Evolutionary conservation across 2,329 filamentous ascomycete species (phyloP), one percentile per base, ranked within the genome.

Genomic region (Chaetothyriales sp.): DNA sequence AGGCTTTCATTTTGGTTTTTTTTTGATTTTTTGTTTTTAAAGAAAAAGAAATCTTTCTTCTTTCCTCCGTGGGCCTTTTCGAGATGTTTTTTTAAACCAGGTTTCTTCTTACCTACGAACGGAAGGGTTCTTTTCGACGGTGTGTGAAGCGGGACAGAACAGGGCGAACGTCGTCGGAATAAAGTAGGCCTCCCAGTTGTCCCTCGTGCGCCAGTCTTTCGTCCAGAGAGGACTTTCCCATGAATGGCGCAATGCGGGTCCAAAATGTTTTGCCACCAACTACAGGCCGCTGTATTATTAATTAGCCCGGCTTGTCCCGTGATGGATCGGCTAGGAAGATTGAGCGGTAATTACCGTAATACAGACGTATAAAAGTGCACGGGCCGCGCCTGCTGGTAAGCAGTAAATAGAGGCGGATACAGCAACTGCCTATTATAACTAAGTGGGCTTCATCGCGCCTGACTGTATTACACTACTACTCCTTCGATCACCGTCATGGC

Each of bases 1-100:
- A 84, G 56, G 81, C 81, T 64, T 74, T 81, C 81, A 84, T 84
- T 51, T 57, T 76, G 60, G 12, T 15, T 15, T 15, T 39, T 12
- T 15, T 10, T 36, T 36, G 5, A 5, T 15, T 5, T 39, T 6
- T 25, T 25, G 3, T 25, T 25, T 25, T 25, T n/a, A n/a, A n/a
- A n/a, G n/a, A n/a, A n/a, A n/a, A n/a, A n/a, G n/a, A n/a, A n/a
- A n/a, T n/a, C 22, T 25, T 6, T 25, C 22, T 25, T 6, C 6
- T 25, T 25, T 25, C 6, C 6, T 25, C 3, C 22, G 22, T 25
- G 3, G 22, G n/a, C n/a, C n/a, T n/a, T n/a, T n/a, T n/a, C n/a
- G n/a, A n/a, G 6, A 25, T 25, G 3, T 25, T 25, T 3, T 3
- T 25, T 25, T 25, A 25, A 39, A 39, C 32, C 3, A 15, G 3